Percentiles rank a stretch among this genome's conserved stretches.
These are phyloP conservation scores for Penicillium coprophilum DNA, from an alignment of 495 filamentous ascomycete genomes.

Conservation along the genomic window DNA sequence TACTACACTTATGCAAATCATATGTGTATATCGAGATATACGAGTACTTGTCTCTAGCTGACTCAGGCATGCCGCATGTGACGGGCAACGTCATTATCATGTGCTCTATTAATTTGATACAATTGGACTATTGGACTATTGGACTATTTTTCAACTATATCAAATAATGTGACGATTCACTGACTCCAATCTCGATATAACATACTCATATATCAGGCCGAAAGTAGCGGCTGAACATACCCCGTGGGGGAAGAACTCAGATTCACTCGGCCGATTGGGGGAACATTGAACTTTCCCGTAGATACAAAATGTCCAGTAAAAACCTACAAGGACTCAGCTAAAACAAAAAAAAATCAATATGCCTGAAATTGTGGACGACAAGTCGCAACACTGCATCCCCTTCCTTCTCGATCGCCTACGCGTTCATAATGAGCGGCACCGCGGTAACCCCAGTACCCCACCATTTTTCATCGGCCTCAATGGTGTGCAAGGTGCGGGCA, in stretches of 20 bases:
- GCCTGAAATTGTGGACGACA: constrained; percentile 74
- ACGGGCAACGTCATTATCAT: constrained; percentile 30
- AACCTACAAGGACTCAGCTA: not conserved
- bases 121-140: not conserved
- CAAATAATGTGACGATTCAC: not conserved
- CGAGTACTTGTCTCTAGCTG: too few relatives aligned
- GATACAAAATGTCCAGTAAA: not conserved
- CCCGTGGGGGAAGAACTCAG: constrained; percentile 8
- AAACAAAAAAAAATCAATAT: constrained; percentile 26
- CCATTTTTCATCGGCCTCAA: constrained; percentile 64
- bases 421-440: constrained; percentile 44
- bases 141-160: too few relatives aligned
- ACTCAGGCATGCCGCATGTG: constrained; percentile 40
- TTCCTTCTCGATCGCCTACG: constrained; percentile 72
- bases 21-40: too few relatives aligned
- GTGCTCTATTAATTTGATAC: constrained; percentile 11
- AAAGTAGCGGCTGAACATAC: constrained; percentile 7
- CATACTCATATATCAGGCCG: not conserved
- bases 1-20: too few relatives aligned
- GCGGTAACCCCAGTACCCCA: constrained; percentile 39
- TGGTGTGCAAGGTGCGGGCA: constrained; percentile 81
- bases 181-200: not conserved
- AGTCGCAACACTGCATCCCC: constrained; percentile 80
- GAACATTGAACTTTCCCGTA: constrained; percentile 4
- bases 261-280: constrained; percentile 14